Conservation (phyloP, 306 rosid species). For the Malus orientalis region DNA sequence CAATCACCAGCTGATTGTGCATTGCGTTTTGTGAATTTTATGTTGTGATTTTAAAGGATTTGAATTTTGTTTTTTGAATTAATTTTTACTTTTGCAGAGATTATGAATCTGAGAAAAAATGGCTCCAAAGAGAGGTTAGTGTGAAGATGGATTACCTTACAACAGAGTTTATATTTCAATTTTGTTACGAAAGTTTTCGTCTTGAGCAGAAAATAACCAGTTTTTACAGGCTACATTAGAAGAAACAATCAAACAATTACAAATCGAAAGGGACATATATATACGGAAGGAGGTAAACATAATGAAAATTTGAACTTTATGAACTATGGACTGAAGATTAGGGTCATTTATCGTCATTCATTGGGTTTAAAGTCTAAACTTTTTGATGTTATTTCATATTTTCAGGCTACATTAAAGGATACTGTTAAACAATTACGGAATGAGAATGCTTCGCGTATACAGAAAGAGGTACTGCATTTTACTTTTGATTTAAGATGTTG, state of each 20-base stretch:
- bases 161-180: not conserved
- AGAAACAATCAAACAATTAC: constrained; percentile 27
- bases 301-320: not conserved
- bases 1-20: not conserved
- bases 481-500: not conserved
- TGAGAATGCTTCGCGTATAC: constrained; percentile 31
- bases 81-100: constrained; percentile 9
- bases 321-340: not conserved
- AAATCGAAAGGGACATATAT: constrained; percentile 26
- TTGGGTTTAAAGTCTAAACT: not conserved
- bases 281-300: constrained; percentile 30
- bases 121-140: constrained; percentile 22
- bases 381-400: not conserved
- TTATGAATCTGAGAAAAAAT: constrained; percentile 13
- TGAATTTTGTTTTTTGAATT: not conserved
- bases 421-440: constrained; percentile 28
- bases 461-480: constrained; percentile 40
- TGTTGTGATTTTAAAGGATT: not conserved
- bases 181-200: constrained; percentile 1
- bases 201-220: constrained; percentile 1
- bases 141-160: not conserved
- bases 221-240: constrained; percentile 26
- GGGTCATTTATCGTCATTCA: not conserved
- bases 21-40: not conserved
- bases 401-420: constrained; percentile 41